Evolutionary conservation across 371 early-diverging fungal species (phyloP).

Genomic region (Actinomortierella ambigua): DNA sequence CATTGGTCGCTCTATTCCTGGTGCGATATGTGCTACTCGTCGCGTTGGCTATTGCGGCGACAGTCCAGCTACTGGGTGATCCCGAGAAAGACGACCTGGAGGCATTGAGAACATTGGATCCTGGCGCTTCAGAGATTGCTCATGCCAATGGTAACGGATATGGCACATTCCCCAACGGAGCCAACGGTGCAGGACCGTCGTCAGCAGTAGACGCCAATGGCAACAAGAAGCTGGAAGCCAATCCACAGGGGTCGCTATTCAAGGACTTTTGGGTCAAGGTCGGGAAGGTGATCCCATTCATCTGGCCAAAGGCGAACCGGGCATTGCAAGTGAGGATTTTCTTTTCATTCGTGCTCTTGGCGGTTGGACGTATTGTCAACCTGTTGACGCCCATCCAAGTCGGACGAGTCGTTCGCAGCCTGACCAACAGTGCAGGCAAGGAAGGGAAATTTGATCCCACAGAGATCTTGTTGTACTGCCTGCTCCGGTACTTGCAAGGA

Average conservation of each 20-base stretch:
- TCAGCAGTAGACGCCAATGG: constrained; percentile 28
- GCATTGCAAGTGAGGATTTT: constrained; percentile 69
- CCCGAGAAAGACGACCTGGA: constrained; percentile 26
- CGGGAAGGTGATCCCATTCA: constrained; percentile 74
- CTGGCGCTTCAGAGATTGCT: constrained; percentile 11
- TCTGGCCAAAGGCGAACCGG: constrained; percentile 73
- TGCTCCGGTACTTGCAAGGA: constrained; percentile 79
- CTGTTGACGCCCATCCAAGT: constrained; percentile 78
- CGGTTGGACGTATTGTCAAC: constrained; percentile 79
- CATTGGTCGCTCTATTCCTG: constrained; percentile 13
- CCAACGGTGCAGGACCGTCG: neutral
- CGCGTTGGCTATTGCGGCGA: constrained; percentile 13
- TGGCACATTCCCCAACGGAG: constrained; percentile 15
- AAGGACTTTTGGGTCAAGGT: constrained; percentile 59
- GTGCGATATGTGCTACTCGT: constrained; percentile 18
- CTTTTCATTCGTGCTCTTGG: constrained; percentile 68
- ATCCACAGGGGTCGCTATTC: constrained; percentile 33
- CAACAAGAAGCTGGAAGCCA: constrained; percentile 17
- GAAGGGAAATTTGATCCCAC: constrained; percentile 17
- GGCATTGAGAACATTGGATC: constrained; percentile 28
- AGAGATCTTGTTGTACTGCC: constrained; percentile 57
- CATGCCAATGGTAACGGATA: constrained; percentile 8
- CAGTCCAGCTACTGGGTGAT: constrained; percentile 20
- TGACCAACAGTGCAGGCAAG: constrained; percentile 46
- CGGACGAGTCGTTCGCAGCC: constrained; percentile 70